Percentiles rank a stretch among this genome's conserved stretches.
phyloP scores from a whole-genome alignment of 805 yeast genomes.

The Lipomyces yamadae region DNA sequence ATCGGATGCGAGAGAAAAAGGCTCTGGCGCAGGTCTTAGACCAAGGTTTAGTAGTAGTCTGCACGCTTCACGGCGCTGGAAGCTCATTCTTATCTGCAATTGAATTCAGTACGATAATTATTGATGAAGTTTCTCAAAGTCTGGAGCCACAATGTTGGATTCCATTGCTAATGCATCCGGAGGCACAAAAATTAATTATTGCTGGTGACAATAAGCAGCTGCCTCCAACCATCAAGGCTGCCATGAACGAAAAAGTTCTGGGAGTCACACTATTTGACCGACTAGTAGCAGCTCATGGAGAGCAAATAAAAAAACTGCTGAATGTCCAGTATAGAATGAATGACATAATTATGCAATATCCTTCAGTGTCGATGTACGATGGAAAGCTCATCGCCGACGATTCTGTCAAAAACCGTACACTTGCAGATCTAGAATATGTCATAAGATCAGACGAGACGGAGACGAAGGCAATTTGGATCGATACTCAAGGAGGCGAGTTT shows the following conservation, averaged over 20 bases:
- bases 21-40: conserved; percentile 62
- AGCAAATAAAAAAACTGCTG: conserved; percentile 60
- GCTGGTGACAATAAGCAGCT: conserved; percentile 95
- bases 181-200: conserved; percentile 63
- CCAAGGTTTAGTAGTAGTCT: conserved; percentile 69
- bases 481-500: conserved; percentile 88
- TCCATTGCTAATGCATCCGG: conserved; percentile 71
- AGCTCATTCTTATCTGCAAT: conserved; percentile 46
- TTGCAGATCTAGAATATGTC: conserved; percentile 61
- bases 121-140: conserved; percentile 95
- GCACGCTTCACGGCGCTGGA: conserved; percentile 80
- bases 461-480: conserved; percentile 76
- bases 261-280: conserved; percentile 82
- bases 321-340: conserved; percentile 90
- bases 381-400: conserved; percentile 66
- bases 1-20: conserved; percentile 66
- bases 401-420: conserved; percentile 55
- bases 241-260: conserved; percentile 52
- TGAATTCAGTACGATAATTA: conserved; percentile 75
- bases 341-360: conserved; percentile 72
- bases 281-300: conserved; percentile 57
- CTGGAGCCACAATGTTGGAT: conserved; percentile 97
- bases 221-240: conserved; percentile 80
- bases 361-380: conserved; percentile 69
- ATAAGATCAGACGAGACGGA: conserved; percentile 60